Conservation (phyloP, 345 rosid species). For the Turnera subulata region DNA sequence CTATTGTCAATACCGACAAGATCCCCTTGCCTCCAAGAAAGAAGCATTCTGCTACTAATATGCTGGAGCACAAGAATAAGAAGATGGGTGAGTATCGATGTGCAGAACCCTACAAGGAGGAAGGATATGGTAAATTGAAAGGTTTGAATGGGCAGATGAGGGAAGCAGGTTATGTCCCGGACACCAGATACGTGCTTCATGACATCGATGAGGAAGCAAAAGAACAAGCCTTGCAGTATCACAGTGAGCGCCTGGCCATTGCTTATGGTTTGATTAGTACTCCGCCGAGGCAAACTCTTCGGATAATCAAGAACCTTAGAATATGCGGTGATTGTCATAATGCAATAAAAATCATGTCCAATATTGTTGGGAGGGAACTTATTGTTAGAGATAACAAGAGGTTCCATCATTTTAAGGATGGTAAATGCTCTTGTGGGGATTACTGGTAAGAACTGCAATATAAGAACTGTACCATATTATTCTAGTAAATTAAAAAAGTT, state of each 20-base stretch:
- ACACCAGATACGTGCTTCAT: slow-evolving; percentile 60
- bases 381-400: slow-evolving; percentile 64
- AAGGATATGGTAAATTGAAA: slow-evolving; percentile 21
- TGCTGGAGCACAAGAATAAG: slow-evolving; percentile 54
- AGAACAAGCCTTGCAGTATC: slow-evolving; percentile 56
- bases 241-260: slow-evolving; percentile 58
- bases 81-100: slow-evolving; percentile 32
- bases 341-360: slow-evolving; percentile 60
- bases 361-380: slow-evolving; percentile 58
- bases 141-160: slow-evolving; percentile 59
- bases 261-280: slow-evolving; percentile 64
- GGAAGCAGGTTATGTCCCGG: slow-evolving; percentile 57
- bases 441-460: slow-evolving; percentile 35
- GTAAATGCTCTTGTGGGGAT: slow-evolving; percentile 56
- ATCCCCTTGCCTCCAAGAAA: slow-evolving; percentile 29
- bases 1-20: slow-evolving; percentile 17
- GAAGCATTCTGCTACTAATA: slow-evolving; percentile 35
- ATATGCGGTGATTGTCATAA: slow-evolving; percentile 68
- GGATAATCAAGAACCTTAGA: slow-evolving; percentile 64
- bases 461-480: too few relatives aligned
- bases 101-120: slow-evolving; percentile 35
- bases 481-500: too few relatives aligned
- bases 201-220: slow-evolving; percentile 61
- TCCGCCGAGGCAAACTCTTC: slow-evolving; percentile 50
- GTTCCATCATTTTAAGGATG: slow-evolving; percentile 59